Conservation (phyloP, 345 rosid genomes). For the Lumnitzera racemosa region DNA sequence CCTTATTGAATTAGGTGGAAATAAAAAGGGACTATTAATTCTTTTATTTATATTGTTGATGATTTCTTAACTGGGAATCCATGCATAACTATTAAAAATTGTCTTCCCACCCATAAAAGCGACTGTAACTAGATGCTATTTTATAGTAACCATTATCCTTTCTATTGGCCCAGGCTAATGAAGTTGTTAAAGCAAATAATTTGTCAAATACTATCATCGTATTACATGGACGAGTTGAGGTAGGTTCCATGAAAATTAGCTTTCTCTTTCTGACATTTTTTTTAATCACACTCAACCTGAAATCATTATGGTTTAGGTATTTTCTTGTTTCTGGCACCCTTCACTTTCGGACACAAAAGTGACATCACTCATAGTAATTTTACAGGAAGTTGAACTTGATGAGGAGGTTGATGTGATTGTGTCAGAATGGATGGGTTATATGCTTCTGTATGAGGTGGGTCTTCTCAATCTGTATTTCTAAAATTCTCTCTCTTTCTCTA, state of each 20-base stretch:
- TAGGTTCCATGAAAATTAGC: slow-evolving; percentile 22
- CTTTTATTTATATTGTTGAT: too few species aligned
- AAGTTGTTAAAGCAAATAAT: slow-evolving; percentile 93
- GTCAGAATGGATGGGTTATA: slow-evolving; percentile 99
- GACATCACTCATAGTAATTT: slow-evolving; percentile 10
- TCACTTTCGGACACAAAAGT: slow-evolving; percentile 5
- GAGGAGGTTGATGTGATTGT: slow-evolving; percentile 96
- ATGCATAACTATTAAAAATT: too few species aligned
- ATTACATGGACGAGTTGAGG: slow-evolving; percentile 96
- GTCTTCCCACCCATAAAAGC: too few species aligned
- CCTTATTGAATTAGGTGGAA: too few species aligned
- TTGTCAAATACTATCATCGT: slow-evolving; percentile 76
- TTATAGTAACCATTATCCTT: too few species aligned
- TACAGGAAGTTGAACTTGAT: slow-evolving; percentile 87
- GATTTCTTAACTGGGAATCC: too few species aligned
- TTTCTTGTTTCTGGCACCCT: neutral
- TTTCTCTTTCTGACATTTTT: slow-evolving; percentile 4
- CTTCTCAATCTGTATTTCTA: slow-evolving; percentile 5
- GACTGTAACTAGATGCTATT: too few species aligned
- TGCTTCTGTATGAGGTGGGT: slow-evolving; percentile 94
- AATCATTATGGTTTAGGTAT: neutral
- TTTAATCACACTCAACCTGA: neutral
- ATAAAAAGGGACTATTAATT: too few species aligned
- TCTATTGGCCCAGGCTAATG: slow-evolving; percentile 57
- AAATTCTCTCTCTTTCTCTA: neutral